These are phyloP conservation scores for Fragilaria radians DNA, from an alignment of 108 stramenopile species.

Conservation along the genomic window DNA sequence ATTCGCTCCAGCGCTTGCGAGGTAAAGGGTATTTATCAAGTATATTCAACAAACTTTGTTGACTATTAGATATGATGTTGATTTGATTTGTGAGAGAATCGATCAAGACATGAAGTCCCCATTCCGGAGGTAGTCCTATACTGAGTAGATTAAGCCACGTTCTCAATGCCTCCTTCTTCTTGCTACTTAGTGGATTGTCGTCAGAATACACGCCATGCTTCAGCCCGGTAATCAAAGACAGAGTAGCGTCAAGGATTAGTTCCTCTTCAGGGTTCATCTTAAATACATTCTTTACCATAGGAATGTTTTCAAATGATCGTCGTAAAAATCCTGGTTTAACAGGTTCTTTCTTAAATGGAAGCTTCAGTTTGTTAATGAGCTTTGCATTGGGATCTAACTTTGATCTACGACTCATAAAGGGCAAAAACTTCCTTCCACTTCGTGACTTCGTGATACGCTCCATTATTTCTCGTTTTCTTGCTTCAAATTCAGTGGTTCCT, in stretches of 20 bases:
- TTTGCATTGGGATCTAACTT: not conserved
- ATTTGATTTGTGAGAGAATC: slow-evolving; percentile 30
- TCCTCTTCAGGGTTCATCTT: slow-evolving; percentile 38
- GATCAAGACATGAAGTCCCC: slow-evolving; percentile 47
- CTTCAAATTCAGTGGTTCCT: slow-evolving; percentile 22
- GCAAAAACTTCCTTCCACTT: slow-evolving; percentile 1
- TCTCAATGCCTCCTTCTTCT: slow-evolving; percentile 27
- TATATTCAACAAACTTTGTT: slow-evolving; percentile 27
- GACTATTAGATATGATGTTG: slow-evolving; percentile 20
- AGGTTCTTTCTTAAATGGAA: slow-evolving; percentile 34
- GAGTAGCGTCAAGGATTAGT: slow-evolving; percentile 57
- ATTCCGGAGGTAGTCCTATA: slow-evolving; percentile 57
- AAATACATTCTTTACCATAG: slow-evolving; percentile 13
- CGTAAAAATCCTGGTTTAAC: slow-evolving; percentile 1
- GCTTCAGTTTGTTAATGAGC: slow-evolving; percentile 9
- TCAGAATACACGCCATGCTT: slow-evolving; percentile 37
- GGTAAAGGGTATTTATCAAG: slow-evolving; percentile 11
- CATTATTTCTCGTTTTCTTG: slow-evolving; percentile 6
- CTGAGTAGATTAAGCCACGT: slow-evolving; percentile 62
- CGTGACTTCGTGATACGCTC: slow-evolving; percentile 10
- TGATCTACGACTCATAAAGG: not conserved
- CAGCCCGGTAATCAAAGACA: slow-evolving; percentile 53
- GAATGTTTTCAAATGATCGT: slow-evolving; percentile 10
- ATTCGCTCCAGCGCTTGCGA: slow-evolving; percentile 26
- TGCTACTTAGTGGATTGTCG: slow-evolving; percentile 25